Base-by-base conservation (phyloP, 2,329 filamentous ascomycete genomes). In the Diplodia seriata region DNA sequence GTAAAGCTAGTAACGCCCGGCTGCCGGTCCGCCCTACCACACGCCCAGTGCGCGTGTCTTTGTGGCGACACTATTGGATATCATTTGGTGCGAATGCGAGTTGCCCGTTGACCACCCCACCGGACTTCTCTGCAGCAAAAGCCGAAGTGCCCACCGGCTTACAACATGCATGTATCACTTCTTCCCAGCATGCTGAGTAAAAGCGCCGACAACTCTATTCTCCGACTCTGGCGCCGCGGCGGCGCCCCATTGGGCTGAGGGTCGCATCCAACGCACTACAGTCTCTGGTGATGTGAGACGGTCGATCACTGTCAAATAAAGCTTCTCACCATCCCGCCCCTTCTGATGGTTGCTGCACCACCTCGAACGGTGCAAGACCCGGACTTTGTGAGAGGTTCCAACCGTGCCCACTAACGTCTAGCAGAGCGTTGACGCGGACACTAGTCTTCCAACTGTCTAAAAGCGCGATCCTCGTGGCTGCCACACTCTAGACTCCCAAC, bases 301-400 rank as follows among this genome's bases (percentile, higher is more conserved):
- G 59, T n/a, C 47, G 47, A 63, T 63, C 47, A 63, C 59, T 63
- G 59, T 63, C 59, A 63, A 51, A 51, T 62, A 63, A 63, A 63
- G 43, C 59, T 51, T 63, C 59, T 51, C 40, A 63, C 40, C 47
- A 38, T 23, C 31, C 59, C 59, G 47, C n/a, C 59, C 23, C 47
- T 14, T 12, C 18, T 29, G 15, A 14, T 49, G 57, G 40, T 23
- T 49, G 57, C 40, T 61, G 59, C 47, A 63, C 47, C 59, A 38
- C 43, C n/a, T 63, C 59, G 59, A 47, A 63, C 50, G 20, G 23
- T 33, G 3, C 38, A 31, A 51, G n/a, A 31, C 31, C 59, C 59
- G 26, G 43, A 26, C 18, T 4, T 20, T 50, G 57, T 26, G 40
- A 50, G 43, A 51, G 29, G 20, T 63, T 36, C 40, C 47, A 51